These are phyloP conservation scores for Sarcocystis neurona DNA, from an alignment of 169 alveolate genomes.

Conservation along the genomic window DNA sequence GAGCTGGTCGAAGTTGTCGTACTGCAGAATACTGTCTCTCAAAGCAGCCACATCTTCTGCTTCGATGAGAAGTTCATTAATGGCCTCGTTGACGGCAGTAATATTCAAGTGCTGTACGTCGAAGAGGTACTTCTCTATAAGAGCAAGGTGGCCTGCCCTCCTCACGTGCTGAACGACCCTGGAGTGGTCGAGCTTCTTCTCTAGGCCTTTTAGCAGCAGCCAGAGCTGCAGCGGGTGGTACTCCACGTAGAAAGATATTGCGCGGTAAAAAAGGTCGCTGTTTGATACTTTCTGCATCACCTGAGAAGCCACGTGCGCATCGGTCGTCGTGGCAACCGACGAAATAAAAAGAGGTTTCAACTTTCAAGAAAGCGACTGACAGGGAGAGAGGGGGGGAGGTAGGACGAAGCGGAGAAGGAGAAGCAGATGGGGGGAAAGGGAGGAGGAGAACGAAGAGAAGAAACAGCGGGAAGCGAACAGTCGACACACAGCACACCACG, in stretches of 20 bases:
- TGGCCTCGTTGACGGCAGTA: slow-evolving; percentile 95
- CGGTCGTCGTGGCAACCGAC: too few species aligned
- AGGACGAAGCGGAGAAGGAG: too few species aligned
- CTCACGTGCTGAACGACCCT: slow-evolving; percentile 90
- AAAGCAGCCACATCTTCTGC: slow-evolving; percentile 95
- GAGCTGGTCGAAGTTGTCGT: slow-evolving; percentile 95
- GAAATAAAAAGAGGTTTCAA: too few species aligned
- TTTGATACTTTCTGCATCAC: slow-evolving; percentile 86
- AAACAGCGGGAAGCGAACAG: neutral
- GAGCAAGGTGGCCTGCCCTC: slow-evolving; percentile 78
- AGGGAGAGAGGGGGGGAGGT: slow-evolving; percentile 56
- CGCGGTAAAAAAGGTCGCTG: slow-evolving; percentile 95
- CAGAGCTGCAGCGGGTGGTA: slow-evolving; percentile 98
- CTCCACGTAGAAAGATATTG: slow-evolving; percentile 97
- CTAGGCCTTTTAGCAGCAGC: slow-evolving; percentile 82
- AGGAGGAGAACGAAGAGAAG: neutral
- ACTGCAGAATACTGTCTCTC: slow-evolving; percentile 87
- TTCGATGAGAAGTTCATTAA: slow-evolving; percentile 96
- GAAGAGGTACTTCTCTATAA: slow-evolving; percentile 77
- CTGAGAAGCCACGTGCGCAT: slow-evolving; percentile 66
- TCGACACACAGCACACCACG: too few species aligned
- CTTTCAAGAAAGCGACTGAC: slow-evolving; percentile 69
- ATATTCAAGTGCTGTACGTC: slow-evolving; percentile 86
- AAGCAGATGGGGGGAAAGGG: too few species aligned
- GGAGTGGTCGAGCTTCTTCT: slow-evolving; percentile 86